Evolutionary conservation across 73 alveolate genomes (phyloP).

Genomic region (Tetrahymena thermophila): DNA sequence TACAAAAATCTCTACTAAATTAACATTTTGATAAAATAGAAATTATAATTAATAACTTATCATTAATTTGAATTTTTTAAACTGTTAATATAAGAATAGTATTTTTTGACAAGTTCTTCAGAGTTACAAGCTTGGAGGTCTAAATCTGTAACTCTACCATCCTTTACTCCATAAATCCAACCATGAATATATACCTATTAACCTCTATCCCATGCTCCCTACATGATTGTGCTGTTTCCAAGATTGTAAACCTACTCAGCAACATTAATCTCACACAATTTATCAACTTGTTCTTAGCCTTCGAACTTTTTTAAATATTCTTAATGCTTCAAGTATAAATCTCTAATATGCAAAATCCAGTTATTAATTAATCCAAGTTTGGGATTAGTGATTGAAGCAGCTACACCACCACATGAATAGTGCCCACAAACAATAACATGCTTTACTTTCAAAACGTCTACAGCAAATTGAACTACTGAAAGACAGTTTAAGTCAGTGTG

Average conservation of each 20-base stretch:
- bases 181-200: neutral
- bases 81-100: neutral
- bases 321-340: neutral
- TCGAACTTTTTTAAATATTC: neutral
- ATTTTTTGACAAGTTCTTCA: neutral
- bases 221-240: neutral
- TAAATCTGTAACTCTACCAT: neutral
- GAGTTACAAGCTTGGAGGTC: neutral
- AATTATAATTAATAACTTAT: too few species aligned
- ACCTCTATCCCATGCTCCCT: neutral
- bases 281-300: neutral
- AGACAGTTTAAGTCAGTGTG: conserved; percentile 16
- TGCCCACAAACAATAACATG: conserved; percentile 28
- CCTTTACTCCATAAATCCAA: neutral
- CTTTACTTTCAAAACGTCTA: conserved; percentile 26
- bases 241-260: neutral
- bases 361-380: neutral
- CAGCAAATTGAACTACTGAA: conserved; percentile 32
- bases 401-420: conserved; percentile 34
- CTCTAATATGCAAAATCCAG: neutral
- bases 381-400: conserved; percentile 18
- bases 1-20: too few species aligned
- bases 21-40: too few species aligned
- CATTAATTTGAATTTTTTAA: too few species aligned
- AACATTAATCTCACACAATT: neutral